These are phyloP conservation scores for Collybiopsis luxurians DNA, from an alignment of 768 basidiomycete species.

Conservation along the genomic window DNA sequence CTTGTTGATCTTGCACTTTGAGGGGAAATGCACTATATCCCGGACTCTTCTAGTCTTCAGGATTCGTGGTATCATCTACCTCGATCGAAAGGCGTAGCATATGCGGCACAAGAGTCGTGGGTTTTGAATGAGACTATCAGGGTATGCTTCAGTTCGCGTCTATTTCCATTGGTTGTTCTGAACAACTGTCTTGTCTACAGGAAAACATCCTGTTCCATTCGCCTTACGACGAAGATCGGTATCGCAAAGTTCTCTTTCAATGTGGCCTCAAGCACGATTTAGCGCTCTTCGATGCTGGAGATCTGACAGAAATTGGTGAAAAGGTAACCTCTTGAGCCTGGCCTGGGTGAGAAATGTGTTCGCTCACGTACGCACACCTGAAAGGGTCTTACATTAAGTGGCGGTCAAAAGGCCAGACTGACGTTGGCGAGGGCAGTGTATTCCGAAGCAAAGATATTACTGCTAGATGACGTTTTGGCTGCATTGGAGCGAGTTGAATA, in stretches of 20 bases:
- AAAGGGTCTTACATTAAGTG: slow-evolving; percentile 46
- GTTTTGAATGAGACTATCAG: slow-evolving; percentile 56
- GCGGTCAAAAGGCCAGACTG: slow-evolving; percentile 42
- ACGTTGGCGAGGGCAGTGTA: slow-evolving; percentile 46
- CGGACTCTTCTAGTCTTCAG: slow-evolving; percentile 20
- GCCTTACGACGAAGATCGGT: slow-evolving; percentile 34
- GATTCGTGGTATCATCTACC: slow-evolving; percentile 51
- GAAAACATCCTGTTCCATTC: slow-evolving; percentile 44
- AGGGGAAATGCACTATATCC: slow-evolving; percentile 45
- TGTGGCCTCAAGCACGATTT: slow-evolving; percentile 41
- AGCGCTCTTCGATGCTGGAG: slow-evolving; percentile 40
- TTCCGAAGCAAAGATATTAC: slow-evolving; percentile 35
- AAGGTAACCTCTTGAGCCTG: slow-evolving; percentile 20
- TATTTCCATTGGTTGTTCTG: not conserved
- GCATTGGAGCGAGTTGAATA: slow-evolving; percentile 22
- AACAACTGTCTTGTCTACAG: slow-evolving; percentile 12
- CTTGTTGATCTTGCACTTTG: not conserved
- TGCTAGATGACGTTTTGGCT: slow-evolving; percentile 47
- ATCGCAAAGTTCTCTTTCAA: slow-evolving; percentile 35
- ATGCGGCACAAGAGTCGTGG: slow-evolving; percentile 64
- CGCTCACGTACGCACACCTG: too few species aligned
- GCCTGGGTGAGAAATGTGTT: too few species aligned
- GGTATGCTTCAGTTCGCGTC: slow-evolving; percentile 17
- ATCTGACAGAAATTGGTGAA: slow-evolving; percentile 50
- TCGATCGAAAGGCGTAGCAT: slow-evolving; percentile 50